phyloP scores from a whole-genome alignment of 441 rosid species.

The Breynia disticha region DNA sequence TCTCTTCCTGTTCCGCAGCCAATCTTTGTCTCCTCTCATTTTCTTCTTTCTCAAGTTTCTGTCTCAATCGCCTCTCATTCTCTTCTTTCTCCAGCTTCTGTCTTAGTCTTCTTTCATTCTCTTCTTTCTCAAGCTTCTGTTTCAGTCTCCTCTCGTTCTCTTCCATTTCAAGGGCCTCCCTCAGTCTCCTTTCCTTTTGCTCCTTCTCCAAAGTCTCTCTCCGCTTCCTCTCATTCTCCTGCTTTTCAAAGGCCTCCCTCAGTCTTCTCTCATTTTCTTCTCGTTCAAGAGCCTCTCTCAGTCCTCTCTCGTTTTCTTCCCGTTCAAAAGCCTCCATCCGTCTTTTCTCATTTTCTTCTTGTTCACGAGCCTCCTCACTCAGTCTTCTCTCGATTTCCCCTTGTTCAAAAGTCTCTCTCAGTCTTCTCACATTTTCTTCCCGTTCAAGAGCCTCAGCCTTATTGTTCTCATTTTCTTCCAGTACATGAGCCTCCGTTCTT shows the following conservation, averaged over 20 bases:
- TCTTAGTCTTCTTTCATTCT: conserved; percentile 23
- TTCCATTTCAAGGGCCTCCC: conserved; percentile 29
- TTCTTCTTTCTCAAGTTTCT: conserved; percentile 21
- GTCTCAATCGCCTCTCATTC: conserved; percentile 27
- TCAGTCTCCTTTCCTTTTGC: conserved; percentile 29
- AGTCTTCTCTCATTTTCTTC: conserved; percentile 29
- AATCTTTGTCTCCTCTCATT: conserved; percentile 20
- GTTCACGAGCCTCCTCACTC: conserved; percentile 22
- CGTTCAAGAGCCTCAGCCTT: conserved; percentile 21
- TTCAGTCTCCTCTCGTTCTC: conserved; percentile 33
- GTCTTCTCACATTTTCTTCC: conserved; percentile 27
- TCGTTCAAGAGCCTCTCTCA: conserved; percentile 18
- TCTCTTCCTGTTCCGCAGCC: conserved; percentile 12
- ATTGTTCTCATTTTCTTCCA: conserved; percentile 27
- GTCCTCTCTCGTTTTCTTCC: conserved; percentile 28
- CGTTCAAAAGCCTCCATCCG: conserved; percentile 21
- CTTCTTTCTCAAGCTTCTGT: conserved; percentile 34
- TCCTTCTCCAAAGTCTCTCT: conserved; percentile 27
- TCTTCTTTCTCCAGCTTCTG: conserved; percentile 29
- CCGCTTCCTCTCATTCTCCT: conserved; percentile 30
- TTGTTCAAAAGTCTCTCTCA: conserved; percentile 18
- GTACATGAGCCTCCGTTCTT: conserved; percentile 12
- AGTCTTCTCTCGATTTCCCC: conserved; percentile 29
- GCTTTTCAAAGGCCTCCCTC: conserved; percentile 25
- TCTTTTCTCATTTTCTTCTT: conserved; percentile 27